Conservation (phyloP, 179 eudicot species). For the Vitellaria paradoxa region DNA sequence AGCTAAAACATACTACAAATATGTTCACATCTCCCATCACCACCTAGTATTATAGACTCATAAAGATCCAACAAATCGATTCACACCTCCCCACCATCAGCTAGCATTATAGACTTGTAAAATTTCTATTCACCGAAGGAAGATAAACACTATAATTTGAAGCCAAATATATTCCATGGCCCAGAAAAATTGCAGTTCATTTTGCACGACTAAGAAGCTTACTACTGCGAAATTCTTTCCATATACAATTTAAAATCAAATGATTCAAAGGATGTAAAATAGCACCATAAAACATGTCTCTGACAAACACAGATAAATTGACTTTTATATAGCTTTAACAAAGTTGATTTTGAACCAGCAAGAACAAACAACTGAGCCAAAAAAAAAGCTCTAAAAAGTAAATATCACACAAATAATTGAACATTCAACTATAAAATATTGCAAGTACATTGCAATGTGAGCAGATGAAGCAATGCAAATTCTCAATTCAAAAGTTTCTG, state of each 20-base stretch:
- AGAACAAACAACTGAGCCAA: background rate
- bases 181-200: background rate
- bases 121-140: no score
- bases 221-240: background rate
- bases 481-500: background rate
- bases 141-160: no score
- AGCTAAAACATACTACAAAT: no score
- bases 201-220: background rate
- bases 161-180: background rate
- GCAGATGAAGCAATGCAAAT: conserved; percentile 8
- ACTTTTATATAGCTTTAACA: background rate
- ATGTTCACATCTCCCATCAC: no score
- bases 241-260: background rate
- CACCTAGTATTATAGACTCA: no score
- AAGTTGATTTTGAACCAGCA: background rate
- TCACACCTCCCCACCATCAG: no score
- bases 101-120: no score
- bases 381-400: no score
- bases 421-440: background rate
- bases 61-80: no score
- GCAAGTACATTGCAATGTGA: background rate
- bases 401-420: background rate
- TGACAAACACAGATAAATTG: background rate
- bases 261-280: background rate
- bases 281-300: background rate